Evolutionary conservation across 2,329 filamentous ascomycete genomes (phyloP).

Genomic region (Shiraia bambusicola): DNA sequence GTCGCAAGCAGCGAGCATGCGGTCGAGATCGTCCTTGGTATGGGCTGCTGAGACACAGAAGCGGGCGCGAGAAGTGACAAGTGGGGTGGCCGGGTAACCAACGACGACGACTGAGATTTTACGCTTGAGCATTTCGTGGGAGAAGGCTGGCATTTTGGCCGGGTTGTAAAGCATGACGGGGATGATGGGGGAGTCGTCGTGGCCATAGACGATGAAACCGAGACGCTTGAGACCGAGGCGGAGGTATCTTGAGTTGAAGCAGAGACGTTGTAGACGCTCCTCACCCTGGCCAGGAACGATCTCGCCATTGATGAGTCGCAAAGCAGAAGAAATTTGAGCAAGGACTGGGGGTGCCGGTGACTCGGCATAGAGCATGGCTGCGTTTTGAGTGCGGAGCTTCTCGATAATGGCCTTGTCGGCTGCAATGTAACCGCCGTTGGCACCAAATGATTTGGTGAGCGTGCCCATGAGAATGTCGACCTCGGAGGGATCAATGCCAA

Average conservation of each 20-base stretch:
- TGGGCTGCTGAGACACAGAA: constrained; percentile 96
- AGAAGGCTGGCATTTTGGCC: constrained; percentile 98
- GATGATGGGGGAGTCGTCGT: constrained; percentile 97
- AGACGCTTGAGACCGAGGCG: constrained; percentile 94
- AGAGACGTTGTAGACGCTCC: constrained; percentile 90
- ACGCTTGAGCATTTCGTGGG: constrained; percentile 95
- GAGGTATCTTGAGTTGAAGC: constrained; percentile 98
- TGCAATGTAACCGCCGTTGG: constrained; percentile 94
- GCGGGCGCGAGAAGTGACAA: constrained; percentile 90
- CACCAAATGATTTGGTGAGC: constrained; percentile 95
- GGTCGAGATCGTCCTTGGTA: constrained; percentile 97
- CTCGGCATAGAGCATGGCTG: constrained; percentile 84
- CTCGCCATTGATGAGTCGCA: constrained; percentile 87
- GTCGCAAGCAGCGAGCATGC: constrained; percentile 83
- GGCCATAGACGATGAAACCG: constrained; percentile 93
- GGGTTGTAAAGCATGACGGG: constrained; percentile 94
- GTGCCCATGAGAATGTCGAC: constrained; percentile 98
- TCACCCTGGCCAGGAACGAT: constrained; percentile 87
- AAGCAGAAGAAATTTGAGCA: constrained; percentile 83
- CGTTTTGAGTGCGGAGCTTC: constrained; percentile 83
- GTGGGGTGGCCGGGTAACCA: constrained; percentile 91
- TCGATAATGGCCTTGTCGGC: constrained; percentile 89
- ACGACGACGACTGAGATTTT: constrained; percentile 98
- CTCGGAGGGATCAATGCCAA: constrained; percentile 81
- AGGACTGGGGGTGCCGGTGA: constrained; percentile 84